Conservation (phyloP, 2,329 filamentous ascomycete genomes). For the Paracorniculantispora psalliotae region DNA sequence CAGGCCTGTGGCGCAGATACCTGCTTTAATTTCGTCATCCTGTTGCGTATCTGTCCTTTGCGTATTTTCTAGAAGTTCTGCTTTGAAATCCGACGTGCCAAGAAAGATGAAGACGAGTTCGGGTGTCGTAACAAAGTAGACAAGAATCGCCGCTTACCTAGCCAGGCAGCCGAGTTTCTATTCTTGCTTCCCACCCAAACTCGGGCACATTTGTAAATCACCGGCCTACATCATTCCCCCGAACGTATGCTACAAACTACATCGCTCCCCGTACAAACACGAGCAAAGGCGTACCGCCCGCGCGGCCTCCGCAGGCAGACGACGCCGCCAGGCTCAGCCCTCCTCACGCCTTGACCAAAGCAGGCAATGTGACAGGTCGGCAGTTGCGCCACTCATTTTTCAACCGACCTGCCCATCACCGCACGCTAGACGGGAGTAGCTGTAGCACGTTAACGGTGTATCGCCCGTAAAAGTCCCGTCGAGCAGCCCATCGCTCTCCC, state of each 20-base stretch:
- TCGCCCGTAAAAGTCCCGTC: background rate
- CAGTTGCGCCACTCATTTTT: background rate
- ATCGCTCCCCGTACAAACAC: background rate
- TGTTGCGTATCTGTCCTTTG: background rate
- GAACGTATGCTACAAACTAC: background rate
- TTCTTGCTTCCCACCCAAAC: background rate
- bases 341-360: background rate
- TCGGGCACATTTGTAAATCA: background rate
- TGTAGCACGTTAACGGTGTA: background rate
- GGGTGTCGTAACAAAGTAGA: no score
- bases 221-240: no score
- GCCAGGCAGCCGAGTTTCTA: background rate
- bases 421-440: background rate
- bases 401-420: background rate
- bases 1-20: background rate
- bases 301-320: background rate
- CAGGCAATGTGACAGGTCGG: slow-evolving; percentile 6
- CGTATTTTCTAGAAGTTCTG: background rate
- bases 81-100: background rate
- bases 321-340: background rate
- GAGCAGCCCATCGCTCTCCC: background rate
- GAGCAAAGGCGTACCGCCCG: background rate
- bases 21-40: background rate
- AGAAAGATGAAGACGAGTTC: no score
- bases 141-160: background rate